Evolutionary conservation across 1,284 basidiomycete genomes (phyloP).

Genomic region (Phenoliferia sp.): DNA sequence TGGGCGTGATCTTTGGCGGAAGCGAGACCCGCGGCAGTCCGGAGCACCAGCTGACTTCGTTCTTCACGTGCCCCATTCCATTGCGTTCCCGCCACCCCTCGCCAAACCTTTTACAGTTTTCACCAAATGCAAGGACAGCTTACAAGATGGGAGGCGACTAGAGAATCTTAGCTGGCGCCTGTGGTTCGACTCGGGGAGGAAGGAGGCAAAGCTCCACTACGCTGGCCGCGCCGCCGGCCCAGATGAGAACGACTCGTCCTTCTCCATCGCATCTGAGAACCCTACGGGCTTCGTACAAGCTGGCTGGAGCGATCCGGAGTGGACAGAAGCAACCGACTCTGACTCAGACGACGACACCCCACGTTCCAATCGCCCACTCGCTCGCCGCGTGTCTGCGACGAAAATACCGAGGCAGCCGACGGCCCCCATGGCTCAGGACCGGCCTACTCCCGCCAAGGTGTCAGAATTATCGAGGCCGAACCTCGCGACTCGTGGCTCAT

Average conservation of each 20-base stretch:
- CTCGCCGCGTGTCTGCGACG: neutral
- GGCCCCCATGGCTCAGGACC: no score
- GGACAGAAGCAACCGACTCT: constrained; percentile 18
- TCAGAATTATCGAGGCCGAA: no score
- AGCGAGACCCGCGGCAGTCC: neutral
- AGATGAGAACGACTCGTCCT: neutral
- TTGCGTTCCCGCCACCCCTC: neutral
- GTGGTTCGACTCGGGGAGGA: constrained; percentile 53
- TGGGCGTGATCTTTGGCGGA: no score
- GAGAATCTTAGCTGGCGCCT: constrained; percentile 83
- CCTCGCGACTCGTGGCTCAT: neutral
- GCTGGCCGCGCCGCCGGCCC: neutral
- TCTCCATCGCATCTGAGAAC: neutral
- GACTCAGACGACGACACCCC: neutral
- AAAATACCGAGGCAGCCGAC: neutral
- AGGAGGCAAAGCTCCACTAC: neutral
- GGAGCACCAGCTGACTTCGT: neutral
- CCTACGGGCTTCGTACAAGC: neutral
- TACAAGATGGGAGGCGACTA: constrained; percentile 68
- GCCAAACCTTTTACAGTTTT: constrained; percentile 54
- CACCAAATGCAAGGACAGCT: constrained; percentile 70
- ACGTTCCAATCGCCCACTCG: neutral
- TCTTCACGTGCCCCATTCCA: neutral
- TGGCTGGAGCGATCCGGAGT: constrained; percentile 25
- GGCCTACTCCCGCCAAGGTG: no score